phyloP scores from a whole-genome alignment of 75 land plant genomes.

The Pinus taeda region DNA sequence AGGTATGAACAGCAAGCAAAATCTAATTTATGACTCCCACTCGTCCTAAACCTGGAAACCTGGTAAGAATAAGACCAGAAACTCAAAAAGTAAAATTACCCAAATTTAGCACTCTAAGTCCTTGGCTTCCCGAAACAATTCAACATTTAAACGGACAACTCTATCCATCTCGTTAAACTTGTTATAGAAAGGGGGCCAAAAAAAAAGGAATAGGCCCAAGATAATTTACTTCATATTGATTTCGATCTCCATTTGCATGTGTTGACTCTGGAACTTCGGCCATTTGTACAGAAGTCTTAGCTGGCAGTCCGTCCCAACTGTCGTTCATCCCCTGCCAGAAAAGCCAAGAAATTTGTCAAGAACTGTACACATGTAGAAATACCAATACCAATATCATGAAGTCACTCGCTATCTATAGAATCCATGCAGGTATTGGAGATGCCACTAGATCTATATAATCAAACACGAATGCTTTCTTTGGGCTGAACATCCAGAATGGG shows the following conservation, averaged over 20 bases:
- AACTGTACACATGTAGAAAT: no score
- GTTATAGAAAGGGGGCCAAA: not conserved
- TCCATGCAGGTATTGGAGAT: no score
- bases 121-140: not conserved
- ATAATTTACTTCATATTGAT: slow-evolving; percentile 1
- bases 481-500: no score
- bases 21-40: not conserved
- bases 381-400: no score
- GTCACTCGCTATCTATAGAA: no score
- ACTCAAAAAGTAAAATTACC: not conserved
- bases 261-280: not conserved
- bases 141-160: not conserved
- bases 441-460: no score
- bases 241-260: slow-evolving; percentile 1
- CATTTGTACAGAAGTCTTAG: not conserved
- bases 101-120: not conserved
- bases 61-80: no score
- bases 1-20: not conserved
- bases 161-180: not conserved
- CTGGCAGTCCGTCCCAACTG: not conserved
- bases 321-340: not conserved
- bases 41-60: not conserved
- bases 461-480: not conserved
- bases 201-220: not conserved
- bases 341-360: no score